Evolutionary conservation across 1,139 yeast genomes (phyloP).

Genomic region (Pichia sp.): DNA sequence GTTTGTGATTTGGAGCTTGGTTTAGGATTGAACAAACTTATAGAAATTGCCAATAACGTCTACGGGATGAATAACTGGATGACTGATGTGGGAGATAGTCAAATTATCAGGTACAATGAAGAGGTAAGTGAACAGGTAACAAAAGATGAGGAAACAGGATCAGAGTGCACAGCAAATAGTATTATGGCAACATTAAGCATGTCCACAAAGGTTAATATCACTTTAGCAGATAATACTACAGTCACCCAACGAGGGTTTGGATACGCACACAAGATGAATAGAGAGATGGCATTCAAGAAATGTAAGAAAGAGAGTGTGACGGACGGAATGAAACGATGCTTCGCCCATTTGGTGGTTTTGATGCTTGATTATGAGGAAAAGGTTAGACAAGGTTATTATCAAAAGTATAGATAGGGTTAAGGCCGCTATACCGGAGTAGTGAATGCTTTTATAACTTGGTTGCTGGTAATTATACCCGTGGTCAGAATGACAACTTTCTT

Average conservation of each 20-base stretch:
- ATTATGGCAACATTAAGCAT: conserved; percentile 16
- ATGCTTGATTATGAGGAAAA: conserved; percentile 27
- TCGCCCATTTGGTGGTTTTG: conserved; percentile 24
- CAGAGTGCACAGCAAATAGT: no score
- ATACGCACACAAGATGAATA: conserved; percentile 31
- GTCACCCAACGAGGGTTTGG: conserved; percentile 39
- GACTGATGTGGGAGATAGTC: conserved; percentile 34
- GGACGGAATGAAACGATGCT: conserved; percentile 37
- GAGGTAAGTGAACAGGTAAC: no score
- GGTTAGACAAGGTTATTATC: conserved; percentile 23
- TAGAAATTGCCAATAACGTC: conserved; percentile 51
- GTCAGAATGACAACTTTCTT: conserved; percentile 47
- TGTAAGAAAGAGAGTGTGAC: conserved; percentile 50
- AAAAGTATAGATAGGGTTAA: conserved; percentile 7
- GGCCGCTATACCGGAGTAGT: not conserved
- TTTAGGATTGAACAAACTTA: conserved; percentile 28
- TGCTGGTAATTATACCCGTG: conserved; percentile 48
- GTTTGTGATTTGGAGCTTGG: conserved; percentile 8
- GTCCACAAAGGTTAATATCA: conserved; percentile 30
- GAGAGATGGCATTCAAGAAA: conserved; percentile 32
- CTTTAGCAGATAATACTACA: conserved; percentile 43
- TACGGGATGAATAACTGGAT: conserved; percentile 70
- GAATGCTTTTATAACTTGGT: conserved; percentile 29
- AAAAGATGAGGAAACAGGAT: no score
- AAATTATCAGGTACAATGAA: conserved; percentile 26